phyloP scores from a whole-genome alignment of 495 filamentous ascomycete genomes.

The Penicillium verhagenii region DNA sequence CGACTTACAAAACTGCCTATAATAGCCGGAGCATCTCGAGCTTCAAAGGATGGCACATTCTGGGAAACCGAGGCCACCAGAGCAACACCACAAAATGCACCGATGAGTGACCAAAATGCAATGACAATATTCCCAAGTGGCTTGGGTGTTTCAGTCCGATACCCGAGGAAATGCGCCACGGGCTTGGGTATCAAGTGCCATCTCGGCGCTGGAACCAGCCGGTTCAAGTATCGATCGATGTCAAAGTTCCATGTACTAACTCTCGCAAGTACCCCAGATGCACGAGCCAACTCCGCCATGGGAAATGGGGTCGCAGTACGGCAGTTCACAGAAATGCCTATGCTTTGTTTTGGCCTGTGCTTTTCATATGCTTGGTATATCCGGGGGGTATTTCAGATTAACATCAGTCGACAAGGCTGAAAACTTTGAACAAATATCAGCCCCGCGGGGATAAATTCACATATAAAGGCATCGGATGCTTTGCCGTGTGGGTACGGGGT shows the following conservation, averaged over 20 bases:
- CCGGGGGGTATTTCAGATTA: too few relatives aligned
- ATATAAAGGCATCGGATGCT: neutral
- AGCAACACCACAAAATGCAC: slow-evolving; percentile 45
- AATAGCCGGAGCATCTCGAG: slow-evolving; percentile 36
- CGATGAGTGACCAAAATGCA: slow-evolving; percentile 44
- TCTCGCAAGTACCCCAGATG: slow-evolving; percentile 5
- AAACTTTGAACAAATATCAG: neutral
- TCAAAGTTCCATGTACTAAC: slow-evolving; percentile 54
- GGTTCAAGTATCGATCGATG: slow-evolving; percentile 65
- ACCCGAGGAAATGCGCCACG: slow-evolving; percentile 42
- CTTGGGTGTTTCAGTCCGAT: slow-evolving; percentile 31
- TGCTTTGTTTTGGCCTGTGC: too few relatives aligned
- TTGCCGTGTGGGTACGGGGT: neutral
- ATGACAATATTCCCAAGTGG: slow-evolving; percentile 37
- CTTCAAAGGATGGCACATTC: slow-evolving; percentile 38
- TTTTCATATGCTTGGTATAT: too few relatives aligned
- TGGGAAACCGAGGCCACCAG: slow-evolving; percentile 41
- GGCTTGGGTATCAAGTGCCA: slow-evolving; percentile 39
- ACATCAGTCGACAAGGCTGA: neutral
- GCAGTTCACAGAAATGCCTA: too few relatives aligned
- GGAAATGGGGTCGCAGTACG: neutral
- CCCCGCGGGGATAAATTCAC: neutral
- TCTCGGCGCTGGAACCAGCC: slow-evolving; percentile 51
- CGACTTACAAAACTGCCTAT: slow-evolving; percentile 44
- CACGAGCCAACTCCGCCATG: slow-evolving; percentile 9